phyloP scores from a whole-genome alignment of 768 basidiomycete genomes.

The Infundibulicybe gibba region DNA sequence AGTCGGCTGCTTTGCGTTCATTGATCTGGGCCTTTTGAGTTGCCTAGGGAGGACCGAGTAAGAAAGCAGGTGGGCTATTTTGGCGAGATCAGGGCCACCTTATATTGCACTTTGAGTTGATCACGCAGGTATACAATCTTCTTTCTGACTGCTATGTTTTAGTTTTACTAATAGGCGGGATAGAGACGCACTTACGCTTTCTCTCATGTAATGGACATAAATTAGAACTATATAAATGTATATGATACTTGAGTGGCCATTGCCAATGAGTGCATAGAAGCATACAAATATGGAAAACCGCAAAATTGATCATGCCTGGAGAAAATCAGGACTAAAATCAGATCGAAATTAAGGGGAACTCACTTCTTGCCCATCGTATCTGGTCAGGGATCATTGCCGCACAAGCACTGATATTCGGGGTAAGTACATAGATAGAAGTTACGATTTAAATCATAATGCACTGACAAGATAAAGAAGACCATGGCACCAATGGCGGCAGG shows the following conservation, averaged over 20 bases:
- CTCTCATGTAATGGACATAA: conserved; percentile 67
- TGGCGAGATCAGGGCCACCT: conserved; percentile 25
- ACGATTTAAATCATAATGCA: background rate
- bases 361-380: conserved; percentile 30
- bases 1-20: conserved; percentile 73
- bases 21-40: conserved; percentile 76
- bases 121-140: conserved; percentile 66
- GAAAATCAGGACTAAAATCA: background rate
- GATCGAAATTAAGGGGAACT: conserved; percentile 7
- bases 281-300: conserved; percentile 70
- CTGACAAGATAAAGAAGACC: conserved; percentile 52
- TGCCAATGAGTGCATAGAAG: conserved; percentile 1
- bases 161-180: too few species aligned
- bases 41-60: conserved; percentile 45
- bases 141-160: conserved; percentile 53
- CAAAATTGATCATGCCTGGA: conserved; percentile 63
- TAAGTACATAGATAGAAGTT: too few species aligned
- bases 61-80: too few species aligned
- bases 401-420: conserved; percentile 24
- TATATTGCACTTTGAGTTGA: conserved; percentile 75
- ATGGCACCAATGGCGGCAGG: conserved; percentile 59
- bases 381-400: conserved; percentile 34
- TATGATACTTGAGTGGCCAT: background rate
- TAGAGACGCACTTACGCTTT: conserved; percentile 39
- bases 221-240: conserved; percentile 53